A percentile compares a stretch with the other conserved stretches of the same genome.
Evolutionary conservation across 2,329 filamentous ascomycete species (phyloP).

Genomic region (Rhynchosporium secalis): DNA sequence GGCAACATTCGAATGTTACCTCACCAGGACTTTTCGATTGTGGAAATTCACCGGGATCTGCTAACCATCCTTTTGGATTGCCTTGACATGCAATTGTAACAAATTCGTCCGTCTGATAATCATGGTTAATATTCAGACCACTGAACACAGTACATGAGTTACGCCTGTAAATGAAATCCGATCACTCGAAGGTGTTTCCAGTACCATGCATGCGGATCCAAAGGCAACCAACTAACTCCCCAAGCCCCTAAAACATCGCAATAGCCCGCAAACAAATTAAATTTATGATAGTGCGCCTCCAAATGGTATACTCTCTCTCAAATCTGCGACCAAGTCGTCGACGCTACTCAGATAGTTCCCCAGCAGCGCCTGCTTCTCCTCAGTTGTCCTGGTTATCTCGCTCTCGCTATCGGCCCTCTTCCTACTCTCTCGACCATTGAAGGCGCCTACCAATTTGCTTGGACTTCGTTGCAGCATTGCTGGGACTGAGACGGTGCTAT

Average conservation of each 20-base stretch:
- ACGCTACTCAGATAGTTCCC: constrained; percentile 61
- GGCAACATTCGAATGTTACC: constrained; percentile 23
- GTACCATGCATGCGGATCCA: constrained; percentile 17
- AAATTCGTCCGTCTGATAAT: constrained; percentile 14
- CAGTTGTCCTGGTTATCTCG: constrained; percentile 54
- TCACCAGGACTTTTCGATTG: constrained; percentile 28
- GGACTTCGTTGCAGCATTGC: constrained; percentile 65
- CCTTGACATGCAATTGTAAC: constrained; percentile 42
- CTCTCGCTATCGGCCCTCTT: constrained; percentile 41
- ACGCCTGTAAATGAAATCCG: constrained; percentile 2
- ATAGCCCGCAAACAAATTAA: constrained; percentile 27
- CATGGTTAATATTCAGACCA: background rate
- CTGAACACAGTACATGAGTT: constrained; percentile 19
- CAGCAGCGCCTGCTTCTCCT: constrained; percentile 67
- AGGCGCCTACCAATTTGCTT: constrained; percentile 64
- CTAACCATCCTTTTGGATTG: constrained; percentile 46
- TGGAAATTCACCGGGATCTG: constrained; percentile 33
- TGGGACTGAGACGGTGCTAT: constrained; percentile 47
- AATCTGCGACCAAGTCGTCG: constrained; percentile 67
- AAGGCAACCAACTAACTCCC: constrained; percentile 26
- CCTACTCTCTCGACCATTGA: constrained; percentile 45
- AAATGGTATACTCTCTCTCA: constrained; percentile 77
- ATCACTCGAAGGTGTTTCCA: constrained; percentile 28
- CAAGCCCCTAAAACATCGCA: constrained; percentile 22
- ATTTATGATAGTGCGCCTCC: constrained; percentile 54